Conservation (phyloP, 768 basidiomycete genomes). For the Chalciporus chontae region DNA sequence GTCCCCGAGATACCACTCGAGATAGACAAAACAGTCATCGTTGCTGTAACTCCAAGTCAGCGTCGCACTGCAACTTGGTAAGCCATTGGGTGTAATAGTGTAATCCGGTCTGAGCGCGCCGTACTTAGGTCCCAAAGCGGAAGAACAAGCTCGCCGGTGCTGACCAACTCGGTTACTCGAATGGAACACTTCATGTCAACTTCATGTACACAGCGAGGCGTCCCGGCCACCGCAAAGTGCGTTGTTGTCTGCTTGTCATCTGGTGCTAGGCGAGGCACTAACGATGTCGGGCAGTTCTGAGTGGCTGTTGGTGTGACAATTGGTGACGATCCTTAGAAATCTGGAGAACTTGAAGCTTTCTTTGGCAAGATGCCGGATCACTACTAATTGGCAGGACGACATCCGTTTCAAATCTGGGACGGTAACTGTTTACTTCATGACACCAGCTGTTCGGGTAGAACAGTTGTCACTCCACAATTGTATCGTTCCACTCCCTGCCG, state of each 20-base stretch:
- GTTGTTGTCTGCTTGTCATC: neutral
- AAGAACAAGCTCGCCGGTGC: conserved; percentile 1
- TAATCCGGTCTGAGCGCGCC: neutral
- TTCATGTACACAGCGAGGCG: neutral
- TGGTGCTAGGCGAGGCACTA: no score
- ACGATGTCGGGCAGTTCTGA: neutral
- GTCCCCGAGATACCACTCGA: neutral
- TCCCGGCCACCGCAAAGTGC: conserved; percentile 8
- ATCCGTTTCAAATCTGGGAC: no score
- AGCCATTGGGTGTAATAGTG: no score
- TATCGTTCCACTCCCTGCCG: no score
- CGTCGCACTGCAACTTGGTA: neutral
- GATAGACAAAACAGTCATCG: neutral
- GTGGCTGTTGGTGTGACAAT: neutral
- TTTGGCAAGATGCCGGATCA: conserved; percentile 9
- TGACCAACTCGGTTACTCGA: no score
- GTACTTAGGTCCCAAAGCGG: neutral
- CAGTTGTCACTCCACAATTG: no score
- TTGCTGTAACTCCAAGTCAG: neutral
- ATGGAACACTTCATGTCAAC: no score
- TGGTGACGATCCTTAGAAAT: conserved; percentile 3
- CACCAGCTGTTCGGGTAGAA: no score
- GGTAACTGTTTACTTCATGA: neutral
- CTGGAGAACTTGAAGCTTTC: conserved; percentile 5
- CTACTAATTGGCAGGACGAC: neutral